phyloP scores from a whole-genome alignment of 78 protist genomes.

The Chrysochromulina tobinii region DNA sequence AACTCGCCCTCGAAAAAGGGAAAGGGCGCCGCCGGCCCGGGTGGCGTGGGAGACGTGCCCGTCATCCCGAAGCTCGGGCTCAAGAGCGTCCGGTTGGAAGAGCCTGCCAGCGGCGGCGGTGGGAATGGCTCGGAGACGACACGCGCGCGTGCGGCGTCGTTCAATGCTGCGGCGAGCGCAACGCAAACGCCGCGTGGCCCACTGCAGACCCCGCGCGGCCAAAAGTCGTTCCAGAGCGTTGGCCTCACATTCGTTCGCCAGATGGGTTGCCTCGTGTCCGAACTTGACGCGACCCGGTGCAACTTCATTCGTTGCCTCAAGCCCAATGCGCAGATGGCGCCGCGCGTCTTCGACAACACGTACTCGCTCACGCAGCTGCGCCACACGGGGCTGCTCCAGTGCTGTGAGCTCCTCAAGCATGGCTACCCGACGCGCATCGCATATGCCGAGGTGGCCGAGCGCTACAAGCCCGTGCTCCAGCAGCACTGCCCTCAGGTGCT shows the following conservation, averaged over 20 bases:
- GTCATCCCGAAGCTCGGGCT: too few relatives aligned
- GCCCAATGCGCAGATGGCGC: not conserved
- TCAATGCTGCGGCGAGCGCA: too few relatives aligned
- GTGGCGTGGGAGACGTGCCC: too few relatives aligned
- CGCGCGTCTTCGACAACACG: not conserved
- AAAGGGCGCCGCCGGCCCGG: too few relatives aligned
- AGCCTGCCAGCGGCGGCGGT: too few relatives aligned
- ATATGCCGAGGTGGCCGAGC: not conserved
- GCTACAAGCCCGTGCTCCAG: not conserved
- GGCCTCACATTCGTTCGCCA: not conserved
- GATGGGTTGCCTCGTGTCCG: not conserved
- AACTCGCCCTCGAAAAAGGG: too few relatives aligned
- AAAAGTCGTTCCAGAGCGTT: not conserved
- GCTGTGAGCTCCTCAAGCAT: slow-evolving; percentile 22
- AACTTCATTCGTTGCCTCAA: slow-evolving; percentile 16
- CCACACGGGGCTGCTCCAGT: slow-evolving; percentile 25
- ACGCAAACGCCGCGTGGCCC: too few relatives aligned
- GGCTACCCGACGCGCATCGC: slow-evolving; percentile 19
- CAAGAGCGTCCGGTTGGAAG: too few relatives aligned
- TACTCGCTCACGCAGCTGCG: slow-evolving; percentile 5
- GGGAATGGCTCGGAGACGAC: too few relatives aligned
- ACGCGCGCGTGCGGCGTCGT: too few relatives aligned
- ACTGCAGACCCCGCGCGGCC: too few relatives aligned
- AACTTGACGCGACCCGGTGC: not conserved
- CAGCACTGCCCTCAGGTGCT: too few relatives aligned